A percentile compares a stretch with the other conserved stretches of the same genome.
phyloP scores from a whole-genome alignment of 129 eudicot genomes.

The Arctium minus region DNA sequence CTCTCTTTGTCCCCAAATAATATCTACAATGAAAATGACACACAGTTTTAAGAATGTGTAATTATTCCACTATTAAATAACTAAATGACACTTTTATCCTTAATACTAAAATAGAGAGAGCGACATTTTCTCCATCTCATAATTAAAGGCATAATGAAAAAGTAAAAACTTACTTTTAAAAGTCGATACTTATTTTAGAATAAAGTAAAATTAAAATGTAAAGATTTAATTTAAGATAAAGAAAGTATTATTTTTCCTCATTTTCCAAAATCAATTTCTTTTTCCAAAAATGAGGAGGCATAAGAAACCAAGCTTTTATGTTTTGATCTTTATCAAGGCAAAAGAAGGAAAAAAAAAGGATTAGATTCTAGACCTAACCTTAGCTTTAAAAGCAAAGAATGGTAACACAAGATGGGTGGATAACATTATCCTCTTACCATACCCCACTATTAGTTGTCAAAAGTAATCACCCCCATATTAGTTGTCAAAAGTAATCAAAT shows the following conservation, averaged over 20 bases:
- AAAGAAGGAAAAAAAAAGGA: not conserved
- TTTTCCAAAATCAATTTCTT: not conserved
- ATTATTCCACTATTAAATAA: no score
- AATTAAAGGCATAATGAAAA: no score
- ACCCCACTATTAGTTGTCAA: constrained; percentile 16
- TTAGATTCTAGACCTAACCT: constrained; percentile 16
- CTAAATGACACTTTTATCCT: no score
- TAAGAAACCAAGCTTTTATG: not conserved
- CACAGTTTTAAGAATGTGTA: no score
- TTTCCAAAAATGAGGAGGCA: not conserved
- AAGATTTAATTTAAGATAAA: no score
- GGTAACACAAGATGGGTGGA: constrained; percentile 14
- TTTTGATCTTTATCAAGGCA: not conserved
- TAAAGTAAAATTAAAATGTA: no score
- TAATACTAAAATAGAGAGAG: no score
- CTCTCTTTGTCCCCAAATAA: no score
- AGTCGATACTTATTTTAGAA: no score
- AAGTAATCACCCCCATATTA: constrained; percentile 6
- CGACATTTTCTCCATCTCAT: no score
- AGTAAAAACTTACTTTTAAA: no score
- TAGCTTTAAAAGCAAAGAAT: constrained; percentile 9
- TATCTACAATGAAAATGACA: no score
- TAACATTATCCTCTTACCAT: not conserved
- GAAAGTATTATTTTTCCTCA: not conserved
- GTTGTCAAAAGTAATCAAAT: constrained; percentile 12